Evolutionary conservation across 345 rosid genomes (phyloP).

Genomic region (Eucalyptus pauciflora): DNA sequence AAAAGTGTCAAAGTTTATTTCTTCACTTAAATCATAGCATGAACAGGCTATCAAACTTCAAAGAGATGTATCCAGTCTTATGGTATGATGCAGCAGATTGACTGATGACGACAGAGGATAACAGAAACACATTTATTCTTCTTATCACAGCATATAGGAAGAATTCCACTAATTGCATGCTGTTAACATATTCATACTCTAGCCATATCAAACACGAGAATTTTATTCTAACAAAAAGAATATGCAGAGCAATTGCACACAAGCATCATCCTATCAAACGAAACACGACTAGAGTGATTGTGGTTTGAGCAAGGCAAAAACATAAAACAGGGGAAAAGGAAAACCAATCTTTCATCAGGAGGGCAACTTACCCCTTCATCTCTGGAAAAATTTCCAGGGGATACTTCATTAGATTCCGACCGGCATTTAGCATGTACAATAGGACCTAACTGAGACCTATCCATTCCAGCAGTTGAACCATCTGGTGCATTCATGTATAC

Average conservation of each 20-base stretch:
- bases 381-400: constrained; percentile 28
- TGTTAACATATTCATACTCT: neutral
- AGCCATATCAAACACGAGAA: neutral
- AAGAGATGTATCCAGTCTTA: neutral
- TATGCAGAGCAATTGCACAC: neutral
- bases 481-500: constrained; percentile 86
- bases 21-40: neutral
- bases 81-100: neutral
- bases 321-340: neutral
- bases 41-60: neutral
- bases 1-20: neutral
- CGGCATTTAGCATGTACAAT: constrained; percentile 99
- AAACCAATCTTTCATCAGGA: neutral
- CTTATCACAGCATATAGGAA: neutral
- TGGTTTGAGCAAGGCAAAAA: neutral
- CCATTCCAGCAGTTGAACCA: constrained; percentile 47
- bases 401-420: constrained; percentile 63
- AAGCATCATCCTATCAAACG: neutral
- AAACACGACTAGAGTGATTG: neutral
- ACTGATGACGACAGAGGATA: neutral
- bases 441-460: constrained; percentile 81
- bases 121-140: neutral
- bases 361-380: constrained; percentile 43
- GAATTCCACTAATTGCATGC: neutral
- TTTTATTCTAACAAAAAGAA: neutral